Base-by-base conservation (phyloP, 2,329 filamentous ascomycete genomes). In the Pseudogymnoascus sp. region DNA sequence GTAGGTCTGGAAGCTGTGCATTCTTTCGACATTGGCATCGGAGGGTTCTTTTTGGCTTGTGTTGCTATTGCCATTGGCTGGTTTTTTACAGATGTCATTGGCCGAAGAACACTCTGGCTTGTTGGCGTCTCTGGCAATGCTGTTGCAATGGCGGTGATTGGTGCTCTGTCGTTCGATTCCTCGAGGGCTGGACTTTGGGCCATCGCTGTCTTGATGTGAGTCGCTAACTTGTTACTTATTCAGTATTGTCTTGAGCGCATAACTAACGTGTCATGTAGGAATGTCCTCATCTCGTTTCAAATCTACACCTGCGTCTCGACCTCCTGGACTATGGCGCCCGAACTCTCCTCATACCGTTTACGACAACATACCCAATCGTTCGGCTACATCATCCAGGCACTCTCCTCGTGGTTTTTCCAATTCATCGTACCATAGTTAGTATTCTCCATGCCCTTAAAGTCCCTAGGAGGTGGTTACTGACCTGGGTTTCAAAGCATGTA, bases 71-170 rank as follows among this genome's bases (percentile, higher is more conserved):
- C 67, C 11, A 63, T 28, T 3, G 63, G 61, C 21, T 68, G 67
- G 67, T 65, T 66, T 23, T 64, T 62, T 12, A 62, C 38, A 9
- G 64, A 68, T 25, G 62, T 76, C n/a, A 74, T 74, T 28, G 75
- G 75, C 1, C 68, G 76, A 11, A 69, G 68, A 4, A 64, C 74
- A 25, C 65, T 76, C 6, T 72, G 71, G 25, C 74, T 76, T 52
- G 69, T 67, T 33, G 67, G 67, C 5, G 61, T 64, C 3, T 31
- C 61, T 4, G 65, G 63, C 3, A 68, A 68, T 40, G 45, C 60
- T 7, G 52, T 69, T 18, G 61, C 45, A 1, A 62, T 69, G 59
- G 59, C 33, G 4, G 61, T 65, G 5, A 52, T 69, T 7, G 67
- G 67, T 8, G 63, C 61, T 5, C 59, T 68, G 4, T 62, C 63